These are phyloP conservation scores for Blastomyces emzantsi DNA, from an alignment of 2,329 filamentous ascomycete genomes.

Conservation along the genomic window DNA sequence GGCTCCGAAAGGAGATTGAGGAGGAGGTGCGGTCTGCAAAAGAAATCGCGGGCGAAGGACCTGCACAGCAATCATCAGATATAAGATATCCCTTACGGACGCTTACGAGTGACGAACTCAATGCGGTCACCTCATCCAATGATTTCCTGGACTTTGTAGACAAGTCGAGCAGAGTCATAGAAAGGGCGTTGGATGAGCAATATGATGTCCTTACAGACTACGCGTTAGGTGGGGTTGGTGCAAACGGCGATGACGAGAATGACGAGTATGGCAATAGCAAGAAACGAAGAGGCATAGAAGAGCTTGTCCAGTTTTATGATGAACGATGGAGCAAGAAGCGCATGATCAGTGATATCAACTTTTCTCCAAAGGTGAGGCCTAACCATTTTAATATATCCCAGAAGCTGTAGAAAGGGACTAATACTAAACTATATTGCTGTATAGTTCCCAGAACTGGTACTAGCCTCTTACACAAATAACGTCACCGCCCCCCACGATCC, in stretches of 20 bases:
- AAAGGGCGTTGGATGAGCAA: slow-evolving; percentile 86
- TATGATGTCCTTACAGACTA: slow-evolving; percentile 97
- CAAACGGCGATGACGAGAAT: slow-evolving; percentile 67
- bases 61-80: slow-evolving; percentile 37
- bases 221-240: slow-evolving; percentile 63
- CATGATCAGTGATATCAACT: slow-evolving; percentile 92
- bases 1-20: slow-evolving; percentile 80
- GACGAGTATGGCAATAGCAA: slow-evolving; percentile 43
- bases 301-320: slow-evolving; percentile 88
- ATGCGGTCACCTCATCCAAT: slow-evolving; percentile 80
- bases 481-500: slow-evolving; percentile 89
- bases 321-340: slow-evolving; percentile 95
- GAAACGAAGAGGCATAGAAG: slow-evolving; percentile 49
- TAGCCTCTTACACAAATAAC: slow-evolving; percentile 96
- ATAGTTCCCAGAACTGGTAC: slow-evolving; percentile 76
- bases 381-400: neutral
- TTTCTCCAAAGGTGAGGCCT: slow-evolving; percentile 66
- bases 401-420: neutral
- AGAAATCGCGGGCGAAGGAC: slow-evolving; percentile 29
- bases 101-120: slow-evolving; percentile 74
- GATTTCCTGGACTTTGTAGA: slow-evolving; percentile 96
- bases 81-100: slow-evolving; percentile 66
- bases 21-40: slow-evolving; percentile 74
- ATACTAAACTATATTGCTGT: slow-evolving; percentile 13
- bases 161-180: slow-evolving; percentile 91